Evolutionary conservation across 2,329 filamentous ascomycete species (phyloP), one percentile per base, ranked within the genome.

Genomic region (Leptographium procerum): DNA sequence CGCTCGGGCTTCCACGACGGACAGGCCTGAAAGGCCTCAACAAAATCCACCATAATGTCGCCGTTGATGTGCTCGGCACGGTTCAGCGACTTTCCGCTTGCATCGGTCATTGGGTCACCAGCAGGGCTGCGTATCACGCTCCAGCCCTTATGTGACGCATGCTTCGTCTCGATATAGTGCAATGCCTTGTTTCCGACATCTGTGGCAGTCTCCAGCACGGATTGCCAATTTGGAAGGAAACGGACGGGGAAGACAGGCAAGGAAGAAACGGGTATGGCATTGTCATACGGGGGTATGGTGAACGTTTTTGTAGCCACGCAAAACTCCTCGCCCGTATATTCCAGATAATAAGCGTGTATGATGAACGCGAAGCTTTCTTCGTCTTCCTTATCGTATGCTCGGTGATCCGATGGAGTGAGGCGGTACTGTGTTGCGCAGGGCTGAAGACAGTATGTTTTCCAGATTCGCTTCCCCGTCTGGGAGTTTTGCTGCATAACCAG

Each of bases 101-200:
- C 57, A 14, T 57, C 51, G 19, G 53, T 57, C 28, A 55, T 47
- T 7, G 28, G 40, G 2, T 62, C 58, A 9, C 60, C 59, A 19
- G 56, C 48, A 13, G 73, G 73, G 60, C 72, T 72, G 5, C 70
- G 65, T 0, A 71, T 73, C 56, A 75, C 55, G 0, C 72, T 75
- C 73, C 73, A 75, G 0, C 70, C 73, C 24, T 70, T 73, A 64
- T 75, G 73, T 16, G 70, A 67, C 58, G 71, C 69, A 52, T 76
- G 73, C 2, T 69, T 52, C 7, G 28, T 67, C 29, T 68, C 61
- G 53, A 69, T 62, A 58, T 72, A 75, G 14, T 65, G 63, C 10
- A 64, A 63, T 0, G 60, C 59, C 22, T 58, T 47, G 26, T 40
- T 29, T 19, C 57, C 57, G 3, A 16, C 40, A 9, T 24, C 22